Evolutionary conservation across 805 yeast genomes (phyloP), one percentile per base, ranked within the genome.

Genomic region (Candida sonorensis): DNA sequence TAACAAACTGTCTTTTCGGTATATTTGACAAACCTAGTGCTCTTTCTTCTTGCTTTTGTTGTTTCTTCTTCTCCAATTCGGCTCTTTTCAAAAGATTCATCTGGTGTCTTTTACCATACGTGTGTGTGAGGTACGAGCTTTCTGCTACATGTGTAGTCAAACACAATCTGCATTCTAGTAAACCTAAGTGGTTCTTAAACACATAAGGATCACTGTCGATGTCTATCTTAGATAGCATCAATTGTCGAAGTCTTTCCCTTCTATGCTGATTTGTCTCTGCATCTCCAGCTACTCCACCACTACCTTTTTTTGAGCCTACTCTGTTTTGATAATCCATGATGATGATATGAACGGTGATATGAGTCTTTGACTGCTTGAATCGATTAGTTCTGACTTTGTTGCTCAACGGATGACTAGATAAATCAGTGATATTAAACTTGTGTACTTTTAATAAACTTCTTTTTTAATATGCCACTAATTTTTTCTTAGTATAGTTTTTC

Each of bases 281-380:
- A 27, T 65, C 61, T 5, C 83, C 82, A 1, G 95, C 96, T 13
- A 87, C 66, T 6, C 95, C 96, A 44, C 96, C 97, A 18, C 81
- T 75, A 22, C 96, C 96, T 53, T 84, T 77, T 58, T 87, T 87
- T 6, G 94, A 81, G 27, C 95, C 95, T 3, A 83, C 94, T 48
- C 95, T 61, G 45, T 82, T 83, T 41, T 85, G 88, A 51, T 84
- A 84, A 55, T 87, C 95, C 97, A 87, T 87, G 5, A 24, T 38
- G 23, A 14, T 22, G n/a, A n/a, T n/a, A n/a, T n/a, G n/a, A n/a
- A n/a, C n/a, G n/a, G n/a, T 17, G 2, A 11, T 26, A 23, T n/a
- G 17, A 19, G 21, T 29, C 6, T n/a, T 5, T 16, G 6, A 21
- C n/a, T n/a, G n/a, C n/a, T n/a, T n/a, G n/a, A n/a, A n/a, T n/a